phyloP scores from a whole-genome alignment of 164 flowering plant genomes.

The Tetracentron sinense region DNA sequence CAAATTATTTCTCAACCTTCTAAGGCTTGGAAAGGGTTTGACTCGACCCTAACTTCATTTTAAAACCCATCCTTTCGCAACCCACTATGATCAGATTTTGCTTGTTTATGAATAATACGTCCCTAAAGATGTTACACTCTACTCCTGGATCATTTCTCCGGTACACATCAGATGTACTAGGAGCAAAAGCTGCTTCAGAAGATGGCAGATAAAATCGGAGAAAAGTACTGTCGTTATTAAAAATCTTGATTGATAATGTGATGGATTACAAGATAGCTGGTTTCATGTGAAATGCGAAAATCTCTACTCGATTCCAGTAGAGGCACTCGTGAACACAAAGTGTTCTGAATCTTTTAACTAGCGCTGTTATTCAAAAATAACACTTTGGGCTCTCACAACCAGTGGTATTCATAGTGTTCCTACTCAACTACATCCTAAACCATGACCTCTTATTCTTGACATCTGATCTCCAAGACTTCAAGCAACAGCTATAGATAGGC shows the following conservation, averaged over 20 bases:
- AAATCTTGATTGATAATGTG: neutral
- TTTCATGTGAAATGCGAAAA: no score
- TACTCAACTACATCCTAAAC: no score
- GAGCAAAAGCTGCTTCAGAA: neutral
- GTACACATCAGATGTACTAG: neutral
- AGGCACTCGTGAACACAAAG: no score
- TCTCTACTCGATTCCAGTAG: no score
- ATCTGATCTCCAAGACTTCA: neutral
- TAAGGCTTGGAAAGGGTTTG: constrained; percentile 8
- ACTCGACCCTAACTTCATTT: neutral
- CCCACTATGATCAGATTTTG: neutral
- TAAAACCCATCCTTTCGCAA: neutral
- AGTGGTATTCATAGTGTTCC: neutral
- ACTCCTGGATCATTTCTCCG: neutral
- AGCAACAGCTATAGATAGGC: neutral
- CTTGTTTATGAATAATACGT: neutral
- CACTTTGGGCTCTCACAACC: no score
- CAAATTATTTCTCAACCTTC: constrained; percentile 15
- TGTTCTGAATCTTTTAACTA: no score
- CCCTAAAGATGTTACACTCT: neutral
- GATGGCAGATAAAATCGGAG: neutral
- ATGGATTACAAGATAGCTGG: neutral
- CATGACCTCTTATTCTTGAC: no score
- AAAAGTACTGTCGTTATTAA: no score
- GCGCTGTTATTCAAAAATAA: no score